Percentiles rank a stretch among this genome's conserved stretches.
Conservation (phyloP, 352 stramenopile species). For the Blastocystis sp. region DNA sequence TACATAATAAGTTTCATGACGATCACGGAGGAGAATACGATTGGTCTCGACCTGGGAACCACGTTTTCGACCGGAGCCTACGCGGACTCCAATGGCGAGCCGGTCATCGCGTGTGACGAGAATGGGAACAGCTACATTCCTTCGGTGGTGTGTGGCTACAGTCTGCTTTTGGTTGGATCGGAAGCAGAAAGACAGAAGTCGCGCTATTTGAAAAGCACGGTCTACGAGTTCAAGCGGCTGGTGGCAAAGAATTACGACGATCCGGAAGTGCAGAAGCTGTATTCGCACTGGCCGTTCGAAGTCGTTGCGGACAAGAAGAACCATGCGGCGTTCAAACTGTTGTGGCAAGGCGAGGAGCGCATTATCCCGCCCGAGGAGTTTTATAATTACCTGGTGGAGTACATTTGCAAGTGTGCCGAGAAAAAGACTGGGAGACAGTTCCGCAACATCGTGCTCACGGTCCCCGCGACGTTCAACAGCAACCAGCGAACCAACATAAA, state of each 20-base stretch:
- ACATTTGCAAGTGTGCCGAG: constrained; percentile 26
- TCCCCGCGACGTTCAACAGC: constrained; percentile 47
- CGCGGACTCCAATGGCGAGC: neutral
- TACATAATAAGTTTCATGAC: neutral
- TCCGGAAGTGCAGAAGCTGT: neutral
- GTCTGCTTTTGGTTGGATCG: neutral
- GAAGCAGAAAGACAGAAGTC: neutral
- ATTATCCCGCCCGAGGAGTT: constrained; percentile 31
- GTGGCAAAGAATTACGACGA: constrained; percentile 30
- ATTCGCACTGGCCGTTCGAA: constrained; percentile 50
- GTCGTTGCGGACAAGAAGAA: constrained; percentile 8
- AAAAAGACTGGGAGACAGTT: neutral
- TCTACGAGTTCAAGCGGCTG: constrained; percentile 29
- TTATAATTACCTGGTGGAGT: neutral
- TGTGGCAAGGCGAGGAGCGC: neutral
- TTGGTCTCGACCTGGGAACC: constrained; percentile 17
- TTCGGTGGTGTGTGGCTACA: neutral
- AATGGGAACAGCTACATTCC: constrained; percentile 28
- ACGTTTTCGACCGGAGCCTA: constrained; percentile 23
- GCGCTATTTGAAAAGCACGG: neutral
- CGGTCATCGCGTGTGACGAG: neutral
- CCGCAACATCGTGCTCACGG: neutral
- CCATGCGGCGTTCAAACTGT: neutral
- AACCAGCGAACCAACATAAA: neutral
- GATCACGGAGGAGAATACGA: neutral